Base-by-base conservation (phyloP, 805 yeast genomes). In the Metschnikowia anglica region DNA sequence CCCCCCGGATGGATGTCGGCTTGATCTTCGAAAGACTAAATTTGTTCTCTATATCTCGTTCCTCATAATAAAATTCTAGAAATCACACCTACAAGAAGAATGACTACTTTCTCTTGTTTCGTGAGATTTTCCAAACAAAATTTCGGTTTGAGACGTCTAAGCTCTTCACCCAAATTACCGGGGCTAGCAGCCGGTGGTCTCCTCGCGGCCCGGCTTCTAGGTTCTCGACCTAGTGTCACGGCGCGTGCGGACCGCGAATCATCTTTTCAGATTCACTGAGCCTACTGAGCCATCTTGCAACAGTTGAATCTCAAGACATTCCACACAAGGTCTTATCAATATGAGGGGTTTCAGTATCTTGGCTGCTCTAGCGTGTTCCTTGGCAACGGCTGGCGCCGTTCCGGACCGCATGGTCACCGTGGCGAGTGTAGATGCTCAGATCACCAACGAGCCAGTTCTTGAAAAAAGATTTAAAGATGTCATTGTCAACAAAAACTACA, bases 381-480 rank as follows among this genome's bases (percentile, higher is more conserved):
- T 41, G 24, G 40, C 13, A 12, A 10, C 21, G 13, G 36, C 28
- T 3, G 20, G n/a, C 17, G 36, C 37, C 17, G 33, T 21, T 3
- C n/a, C 40, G 9, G 28, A 31, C 11, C 20, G n/a, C 12, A 19
- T 17, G 33, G 9, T 27, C 28, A 20, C 33, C 11, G 46, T 41
- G 25, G 47, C 52, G 3, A 33, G 44, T 5, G 55, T 45, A 15
- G 50, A 48, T 18, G 47, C 55, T 26, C 43, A 35, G 18, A 28
- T 33, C 44, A 51, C 55, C 10, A 44, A 36, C 12, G 29, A 32
- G 8, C 49, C 53, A 6, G 37, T 11, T 13, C 49, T 60, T n/a
- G 56, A 58, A 30, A 65, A 65, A 46, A 53, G 72, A 42, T 49
- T 39, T 32, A 62, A 57, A 41, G 64, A 61, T 6, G 63, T 56